Percentiles rank a stretch among this genome's conserved stretches.
Conservation (phyloP, 2,329 filamentous ascomycete species). For the Curvularia eragrostidis region DNA sequence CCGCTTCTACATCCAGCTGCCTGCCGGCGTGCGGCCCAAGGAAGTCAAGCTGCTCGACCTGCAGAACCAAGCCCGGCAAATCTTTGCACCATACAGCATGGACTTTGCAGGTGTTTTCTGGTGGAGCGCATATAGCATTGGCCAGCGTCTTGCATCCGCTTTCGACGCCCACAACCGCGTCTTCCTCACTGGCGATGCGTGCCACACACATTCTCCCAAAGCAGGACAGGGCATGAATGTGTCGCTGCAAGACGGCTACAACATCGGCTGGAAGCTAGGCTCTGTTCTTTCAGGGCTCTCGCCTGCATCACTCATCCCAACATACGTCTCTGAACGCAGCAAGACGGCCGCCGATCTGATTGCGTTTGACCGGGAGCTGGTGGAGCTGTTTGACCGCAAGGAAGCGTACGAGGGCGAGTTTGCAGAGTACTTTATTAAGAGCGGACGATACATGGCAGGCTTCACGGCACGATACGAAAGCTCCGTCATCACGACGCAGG, state of each 20-base stretch:
- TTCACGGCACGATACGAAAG: conserved; percentile 63
- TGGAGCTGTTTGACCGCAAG: conserved; percentile 60
- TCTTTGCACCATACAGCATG: conserved; percentile 63
- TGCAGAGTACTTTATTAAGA: conserved; percentile 63
- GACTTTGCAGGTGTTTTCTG: conserved; percentile 67
- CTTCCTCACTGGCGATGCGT: conserved; percentile 75
- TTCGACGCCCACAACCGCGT: conserved; percentile 70
- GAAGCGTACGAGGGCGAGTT: conserved; percentile 58
- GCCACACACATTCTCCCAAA: conserved; percentile 73
- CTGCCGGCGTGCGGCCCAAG: conserved; percentile 57
- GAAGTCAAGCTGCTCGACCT: conserved; percentile 62
- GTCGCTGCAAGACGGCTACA: conserved; percentile 65
- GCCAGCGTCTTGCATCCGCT: conserved; percentile 72
- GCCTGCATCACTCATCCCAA: conserved; percentile 62
- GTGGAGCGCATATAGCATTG: conserved; percentile 76
- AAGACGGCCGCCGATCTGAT: conserved; percentile 60
- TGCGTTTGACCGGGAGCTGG: conserved; percentile 63
- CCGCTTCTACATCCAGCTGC: conserved; percentile 69
- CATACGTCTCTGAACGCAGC: conserved; percentile 67
- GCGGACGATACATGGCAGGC: conserved; percentile 66
- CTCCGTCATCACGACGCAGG: conserved; percentile 57
- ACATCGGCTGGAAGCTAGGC: conserved; percentile 65
- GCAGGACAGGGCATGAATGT: conserved; percentile 72
- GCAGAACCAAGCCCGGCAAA: conserved; percentile 59
- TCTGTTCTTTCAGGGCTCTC: conserved; percentile 56